Evolutionary conservation across 768 basidiomycete genomes (phyloP).

Genomic region (Lactifluus rugatus): DNA sequence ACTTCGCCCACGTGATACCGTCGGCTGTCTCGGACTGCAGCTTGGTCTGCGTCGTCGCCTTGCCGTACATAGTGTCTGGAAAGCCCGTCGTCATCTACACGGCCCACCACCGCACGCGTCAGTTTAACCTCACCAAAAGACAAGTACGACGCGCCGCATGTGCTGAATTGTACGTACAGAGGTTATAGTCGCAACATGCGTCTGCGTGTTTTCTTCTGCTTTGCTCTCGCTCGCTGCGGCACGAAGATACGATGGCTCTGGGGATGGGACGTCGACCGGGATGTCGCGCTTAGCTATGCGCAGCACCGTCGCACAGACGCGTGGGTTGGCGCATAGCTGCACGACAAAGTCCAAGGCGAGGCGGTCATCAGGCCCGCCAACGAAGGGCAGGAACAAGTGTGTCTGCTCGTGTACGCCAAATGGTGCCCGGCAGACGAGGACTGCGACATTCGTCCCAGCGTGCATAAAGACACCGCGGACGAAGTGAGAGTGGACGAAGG

Average conservation of each 20-base stretch:
- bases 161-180: conserved; percentile 31
- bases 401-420: conserved; percentile 30
- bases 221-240: conserved; percentile 13
- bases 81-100: conserved; percentile 30
- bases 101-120: neutral
- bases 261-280: conserved; percentile 11
- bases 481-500: conserved; percentile 68
- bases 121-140: neutral
- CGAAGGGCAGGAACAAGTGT: conserved; percentile 82
- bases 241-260: conserved; percentile 22
- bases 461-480: conserved; percentile 72
- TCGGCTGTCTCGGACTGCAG: conserved; percentile 82
- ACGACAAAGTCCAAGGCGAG: conserved; percentile 76
- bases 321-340: conserved; percentile 66
- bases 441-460: conserved; percentile 62
- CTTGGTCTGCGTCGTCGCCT: conserved; percentile 49
- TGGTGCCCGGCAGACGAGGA: conserved; percentile 65
- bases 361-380: conserved; percentile 90
- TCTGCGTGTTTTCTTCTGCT: conserved; percentile 17
- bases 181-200: conserved; percentile 32
- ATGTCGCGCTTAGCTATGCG: conserved; percentile 46
- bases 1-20: conserved; percentile 61
- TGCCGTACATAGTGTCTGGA: conserved; percentile 65
- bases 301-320: conserved; percentile 65
- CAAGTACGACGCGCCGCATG: neutral